Evolutionary conservation across 2,329 filamentous ascomycete genomes (phyloP).

Genomic region (Pyrenophora graminea): DNA sequence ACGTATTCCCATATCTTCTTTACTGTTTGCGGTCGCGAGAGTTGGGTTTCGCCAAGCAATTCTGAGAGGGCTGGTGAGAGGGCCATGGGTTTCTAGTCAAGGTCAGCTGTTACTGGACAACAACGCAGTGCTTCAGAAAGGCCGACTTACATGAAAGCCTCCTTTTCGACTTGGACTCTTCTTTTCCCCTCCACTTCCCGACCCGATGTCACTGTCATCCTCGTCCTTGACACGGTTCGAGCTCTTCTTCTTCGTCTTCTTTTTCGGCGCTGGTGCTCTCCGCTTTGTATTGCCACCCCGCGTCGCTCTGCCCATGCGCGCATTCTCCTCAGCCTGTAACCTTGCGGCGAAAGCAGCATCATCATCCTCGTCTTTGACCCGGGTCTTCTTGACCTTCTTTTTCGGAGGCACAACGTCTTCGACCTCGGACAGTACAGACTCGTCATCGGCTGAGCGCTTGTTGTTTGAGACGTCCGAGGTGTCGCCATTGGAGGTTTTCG

Average conservation of each 20-base stretch:
- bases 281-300: conserved; percentile 69
- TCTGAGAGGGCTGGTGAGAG: conserved; percentile 72
- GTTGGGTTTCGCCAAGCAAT: conserved; percentile 73
- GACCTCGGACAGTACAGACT: conserved; percentile 50
- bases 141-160: conserved; percentile 75
- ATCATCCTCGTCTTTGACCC: conserved; percentile 71
- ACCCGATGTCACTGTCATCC: conserved; percentile 77
- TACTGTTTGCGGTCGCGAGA: conserved; percentile 92
- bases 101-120: conserved; percentile 43
- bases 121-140: not conserved
- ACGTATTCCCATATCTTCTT: conserved; percentile 97
- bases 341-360: conserved; percentile 86
- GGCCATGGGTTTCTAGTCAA: conserved; percentile 68
- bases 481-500: conserved; percentile 25
- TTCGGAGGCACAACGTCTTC: conserved; percentile 50
- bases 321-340: conserved; percentile 91
- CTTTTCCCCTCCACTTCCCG: conserved; percentile 63
- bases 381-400: conserved; percentile 66
- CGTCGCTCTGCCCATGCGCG: conserved; percentile 67
- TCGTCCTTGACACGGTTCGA: conserved; percentile 73
- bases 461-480: conserved; percentile 36
- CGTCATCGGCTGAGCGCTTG: conserved; percentile 51
- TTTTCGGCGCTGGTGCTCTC: conserved; percentile 62
- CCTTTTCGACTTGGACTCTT: conserved; percentile 76
- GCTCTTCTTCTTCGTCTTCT: conserved; percentile 72